A percentile compares a stretch with the other conserved stretches of the same genome.
These are phyloP conservation scores for Cercospora canescens DNA, from an alignment of 2,329 filamentous ascomycete genomes.

Conservation along the genomic window DNA sequence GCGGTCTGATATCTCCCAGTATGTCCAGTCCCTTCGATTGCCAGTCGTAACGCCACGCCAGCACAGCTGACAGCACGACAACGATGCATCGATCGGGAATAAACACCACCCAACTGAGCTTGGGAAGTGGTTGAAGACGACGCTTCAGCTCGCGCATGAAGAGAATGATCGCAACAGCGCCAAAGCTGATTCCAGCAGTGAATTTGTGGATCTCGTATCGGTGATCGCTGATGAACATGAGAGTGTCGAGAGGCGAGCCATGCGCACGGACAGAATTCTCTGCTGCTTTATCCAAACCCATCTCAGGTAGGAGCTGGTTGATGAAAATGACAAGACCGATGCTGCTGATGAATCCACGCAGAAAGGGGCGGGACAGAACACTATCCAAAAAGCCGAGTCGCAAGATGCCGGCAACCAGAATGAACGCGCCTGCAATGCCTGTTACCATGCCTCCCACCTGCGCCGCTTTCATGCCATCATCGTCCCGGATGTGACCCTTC, in stretches of 20 bases:
- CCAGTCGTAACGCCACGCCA: slow-evolving; percentile 78
- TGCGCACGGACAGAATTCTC: slow-evolving; percentile 68
- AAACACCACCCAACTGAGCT: slow-evolving; percentile 68
- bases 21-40: slow-evolving; percentile 77
- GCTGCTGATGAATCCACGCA: slow-evolving; percentile 94
- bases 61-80: slow-evolving; percentile 78
- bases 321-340: slow-evolving; percentile 96
- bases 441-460: slow-evolving; percentile 85
- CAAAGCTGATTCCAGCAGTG: slow-evolving; percentile 73
- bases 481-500: slow-evolving; percentile 62
- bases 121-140: slow-evolving; percentile 74
- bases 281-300: slow-evolving; percentile 71
- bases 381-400: slow-evolving; percentile 91
- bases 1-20: slow-evolving; percentile 77
- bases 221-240: slow-evolving; percentile 74
- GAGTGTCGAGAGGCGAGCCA: slow-evolving; percentile 82
- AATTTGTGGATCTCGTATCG: slow-evolving; percentile 66
- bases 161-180: slow-evolving; percentile 87
- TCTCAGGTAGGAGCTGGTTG: slow-evolving; percentile 88
- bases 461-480: slow-evolving; percentile 72
- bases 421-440: slow-evolving; percentile 82
- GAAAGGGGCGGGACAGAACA: slow-evolving; percentile 86
- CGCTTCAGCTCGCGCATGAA: slow-evolving; percentile 78
- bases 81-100: slow-evolving; percentile 89
- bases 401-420: slow-evolving; percentile 81